Conservation (phyloP, 108 stramenopile species). For the Licmophora abbreviata region DNA sequence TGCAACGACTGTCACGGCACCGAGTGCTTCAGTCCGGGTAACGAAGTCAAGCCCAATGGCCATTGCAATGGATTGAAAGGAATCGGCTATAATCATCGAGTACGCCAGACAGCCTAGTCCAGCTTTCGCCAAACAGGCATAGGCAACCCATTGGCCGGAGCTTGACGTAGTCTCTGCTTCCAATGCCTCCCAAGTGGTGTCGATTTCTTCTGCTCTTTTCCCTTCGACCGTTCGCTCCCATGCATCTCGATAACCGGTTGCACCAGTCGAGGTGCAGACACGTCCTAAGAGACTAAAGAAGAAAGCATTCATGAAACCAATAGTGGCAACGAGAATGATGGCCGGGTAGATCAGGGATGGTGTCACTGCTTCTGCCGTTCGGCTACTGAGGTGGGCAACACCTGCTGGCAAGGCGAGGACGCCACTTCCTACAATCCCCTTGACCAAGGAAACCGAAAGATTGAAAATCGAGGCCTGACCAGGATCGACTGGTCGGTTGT, state of each 20-base stretch:
- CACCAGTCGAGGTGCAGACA: slow-evolving; percentile 59
- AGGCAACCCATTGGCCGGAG: too few species aligned
- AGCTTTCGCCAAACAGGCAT: slow-evolving; percentile 70
- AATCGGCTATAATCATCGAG: slow-evolving; percentile 94
- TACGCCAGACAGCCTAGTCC: slow-evolving; percentile 76
- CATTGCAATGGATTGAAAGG: slow-evolving; percentile 49
- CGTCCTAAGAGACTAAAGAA: slow-evolving; percentile 84
- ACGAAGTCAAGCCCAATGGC: slow-evolving; percentile 49
- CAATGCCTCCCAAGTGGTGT: too few species aligned
- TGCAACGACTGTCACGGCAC: slow-evolving; percentile 62
- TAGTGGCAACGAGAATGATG: slow-evolving; percentile 46
- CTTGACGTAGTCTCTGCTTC: too few species aligned
- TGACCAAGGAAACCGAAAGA: slow-evolving; percentile 78
- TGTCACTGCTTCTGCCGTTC: too few species aligned
- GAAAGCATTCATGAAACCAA: slow-evolving; percentile 84
- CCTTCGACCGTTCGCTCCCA: slow-evolving; percentile 89
- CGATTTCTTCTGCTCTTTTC: slow-evolving; percentile 53
- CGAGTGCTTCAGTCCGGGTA: slow-evolving; percentile 46
- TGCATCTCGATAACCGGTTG: slow-evolving; percentile 79
- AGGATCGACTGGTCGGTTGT: too few species aligned
- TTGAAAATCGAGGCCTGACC: slow-evolving; percentile 47
- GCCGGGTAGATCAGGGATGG: slow-evolving; percentile 80
- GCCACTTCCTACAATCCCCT: slow-evolving; percentile 77
- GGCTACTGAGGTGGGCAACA: too few species aligned
- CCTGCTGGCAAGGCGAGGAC: slow-evolving; percentile 81